Base-by-base conservation (phyloP, 495 filamentous ascomycete genomes). In the Amniculicola lignicola region DNA sequence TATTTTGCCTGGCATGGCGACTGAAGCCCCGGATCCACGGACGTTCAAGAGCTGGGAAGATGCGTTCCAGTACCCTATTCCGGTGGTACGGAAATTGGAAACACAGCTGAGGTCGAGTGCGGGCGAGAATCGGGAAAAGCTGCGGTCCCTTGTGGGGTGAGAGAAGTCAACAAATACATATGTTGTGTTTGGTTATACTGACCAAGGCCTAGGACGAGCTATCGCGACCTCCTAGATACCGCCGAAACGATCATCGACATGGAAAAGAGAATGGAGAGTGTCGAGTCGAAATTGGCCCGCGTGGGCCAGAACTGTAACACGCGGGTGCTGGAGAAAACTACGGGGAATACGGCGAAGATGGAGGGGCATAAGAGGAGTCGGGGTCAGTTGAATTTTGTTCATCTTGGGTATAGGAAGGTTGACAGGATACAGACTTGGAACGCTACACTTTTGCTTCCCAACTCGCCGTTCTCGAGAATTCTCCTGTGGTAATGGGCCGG, bases 241-340 rank as follows among this genome's bases (percentile, higher is more conserved):
- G 93, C 93, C 24, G 90, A 96, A 67, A 81, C 83, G 21, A 98
- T 98, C 63, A 83, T 96, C 23, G 77, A 82, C 42, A 96, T 98
- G 91, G 84, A 90, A 38, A 70, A 64, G 10, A 80, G 89, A 57
- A 91, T 93, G 71, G 78, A 85, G 43, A 66, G 77, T 14, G 85
- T 89, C 18, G 90, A 96, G 67, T 70, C 74, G 0, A 79, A 78
- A 19, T 71, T 97, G 49, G 78, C 78, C 15, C 79, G 80, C 40
- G 82, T 95, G 71, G 90, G 89, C 41, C 77, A 78, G 36, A 78
- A 81, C 44, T 96, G 93, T 70, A 91, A 93, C 47, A 79, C 86
- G 16, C 73, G 81, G 21, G 72, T 84, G 15, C 71, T 96, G 18
- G 86, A 84, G 31, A 80, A 74, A 56, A 89, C 89, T 71, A 77